A percentile compares a stretch with the other conserved stretches of the same genome.
These are phyloP conservation scores for Sarocladium brachiariae DNA, from an alignment of 2,329 filamentous ascomycete genomes.

Conservation along the genomic window DNA sequence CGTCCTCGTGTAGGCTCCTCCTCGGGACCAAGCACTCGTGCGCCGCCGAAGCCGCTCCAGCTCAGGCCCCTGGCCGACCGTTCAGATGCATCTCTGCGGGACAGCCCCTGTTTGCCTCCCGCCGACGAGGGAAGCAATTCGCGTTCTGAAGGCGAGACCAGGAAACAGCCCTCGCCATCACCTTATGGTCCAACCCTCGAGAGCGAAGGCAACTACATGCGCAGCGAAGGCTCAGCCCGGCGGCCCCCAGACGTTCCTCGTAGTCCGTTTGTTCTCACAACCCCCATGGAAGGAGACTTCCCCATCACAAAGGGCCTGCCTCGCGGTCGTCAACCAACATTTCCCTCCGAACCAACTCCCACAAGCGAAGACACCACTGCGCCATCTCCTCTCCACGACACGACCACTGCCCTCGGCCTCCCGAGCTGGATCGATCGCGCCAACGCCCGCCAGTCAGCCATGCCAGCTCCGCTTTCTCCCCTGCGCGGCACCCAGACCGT, in stretches of 20 bases:
- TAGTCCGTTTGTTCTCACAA: not conserved
- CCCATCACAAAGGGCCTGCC: slow-evolving; percentile 28
- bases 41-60: slow-evolving; percentile 5
- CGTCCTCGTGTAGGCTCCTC: slow-evolving; percentile 1
- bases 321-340: slow-evolving; percentile 23
- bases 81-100: not conserved
- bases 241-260: slow-evolving; percentile 12
- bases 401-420: slow-evolving; percentile 2
- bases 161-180: slow-evolving; percentile 14
- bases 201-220: slow-evolving; percentile 16
- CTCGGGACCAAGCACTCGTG: slow-evolving; percentile 1
- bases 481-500: slow-evolving; percentile 11
- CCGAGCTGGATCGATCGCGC: slow-evolving; percentile 23
- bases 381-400: slow-evolving; percentile 8
- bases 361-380: slow-evolving; percentile 11
- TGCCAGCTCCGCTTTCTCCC: slow-evolving; percentile 28
- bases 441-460: slow-evolving; percentile 25
- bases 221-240: slow-evolving; percentile 11
- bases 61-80: slow-evolving; percentile 1
- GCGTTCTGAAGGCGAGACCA: slow-evolving; percentile 10
- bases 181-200: slow-evolving; percentile 19
- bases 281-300: slow-evolving; percentile 26
- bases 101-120: not conserved
- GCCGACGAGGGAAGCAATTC: not conserved
- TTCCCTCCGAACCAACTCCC: slow-evolving; percentile 9